Conservation (phyloP, 78 protist genomes). For the Emiliania huxleyi region DNA sequence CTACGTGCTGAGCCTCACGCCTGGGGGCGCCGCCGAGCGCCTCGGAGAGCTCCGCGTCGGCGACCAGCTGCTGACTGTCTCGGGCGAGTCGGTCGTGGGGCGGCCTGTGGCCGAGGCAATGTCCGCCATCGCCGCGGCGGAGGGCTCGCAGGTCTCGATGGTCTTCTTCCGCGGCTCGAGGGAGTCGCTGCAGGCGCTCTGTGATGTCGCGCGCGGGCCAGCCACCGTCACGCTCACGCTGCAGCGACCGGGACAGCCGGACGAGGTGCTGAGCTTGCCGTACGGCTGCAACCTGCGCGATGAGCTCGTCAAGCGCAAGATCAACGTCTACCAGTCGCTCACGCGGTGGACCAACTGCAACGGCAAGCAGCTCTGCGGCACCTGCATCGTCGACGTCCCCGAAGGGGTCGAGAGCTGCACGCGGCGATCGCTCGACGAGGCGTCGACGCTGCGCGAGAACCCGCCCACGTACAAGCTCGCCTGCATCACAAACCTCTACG, state of each 20-base stretch:
- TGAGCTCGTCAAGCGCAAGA: background rate
- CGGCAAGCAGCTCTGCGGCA: slow-evolving; percentile 25
- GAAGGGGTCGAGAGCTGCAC: background rate
- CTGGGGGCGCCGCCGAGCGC: background rate
- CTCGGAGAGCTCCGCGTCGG: background rate
- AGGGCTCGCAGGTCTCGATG: background rate
- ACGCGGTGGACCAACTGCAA: slow-evolving; percentile 22
- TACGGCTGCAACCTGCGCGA: background rate
- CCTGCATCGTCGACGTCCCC: slow-evolving; percentile 10
- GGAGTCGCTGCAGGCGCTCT: background rate
- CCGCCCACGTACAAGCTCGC: slow-evolving; percentile 3
- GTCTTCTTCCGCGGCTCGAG: background rate
- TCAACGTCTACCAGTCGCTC: background rate
- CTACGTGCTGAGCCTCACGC: background rate
- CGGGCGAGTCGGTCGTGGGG: background rate
- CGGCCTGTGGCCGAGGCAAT: background rate
- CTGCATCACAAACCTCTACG: background rate
- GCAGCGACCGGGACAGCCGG: background rate
- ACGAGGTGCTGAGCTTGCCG: background rate
- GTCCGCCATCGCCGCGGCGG: background rate
- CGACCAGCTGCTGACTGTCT: background rate
- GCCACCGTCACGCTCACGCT: background rate
- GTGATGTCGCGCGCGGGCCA: background rate
- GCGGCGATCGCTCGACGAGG: background rate
- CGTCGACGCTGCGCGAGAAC: background rate